phyloP scores from a whole-genome alignment of 2,329 filamentous ascomycete genomes.

The Westerdykella sp. region DNA sequence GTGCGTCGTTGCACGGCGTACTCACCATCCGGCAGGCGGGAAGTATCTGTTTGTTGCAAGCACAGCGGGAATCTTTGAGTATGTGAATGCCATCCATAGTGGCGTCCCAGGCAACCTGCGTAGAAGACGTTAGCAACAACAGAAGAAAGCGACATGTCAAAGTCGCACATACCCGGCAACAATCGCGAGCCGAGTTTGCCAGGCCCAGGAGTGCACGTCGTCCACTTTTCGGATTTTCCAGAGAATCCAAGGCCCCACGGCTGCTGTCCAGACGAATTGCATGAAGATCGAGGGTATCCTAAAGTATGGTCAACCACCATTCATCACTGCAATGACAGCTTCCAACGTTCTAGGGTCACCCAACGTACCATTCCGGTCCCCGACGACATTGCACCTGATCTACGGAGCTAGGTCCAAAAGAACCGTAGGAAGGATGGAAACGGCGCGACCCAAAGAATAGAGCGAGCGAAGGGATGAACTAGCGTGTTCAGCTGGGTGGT shows the following conservation, averaged over 20 bases:
- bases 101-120: constrained; percentile 33
- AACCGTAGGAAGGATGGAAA: constrained; percentile 54
- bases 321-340: constrained; percentile 1
- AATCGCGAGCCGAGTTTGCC: constrained; percentile 35
- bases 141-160: neutral
- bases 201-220: constrained; percentile 36
- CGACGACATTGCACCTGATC: constrained; percentile 40
- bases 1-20: neutral
- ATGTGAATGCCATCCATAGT: constrained; percentile 35
- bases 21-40: constrained; percentile 33
- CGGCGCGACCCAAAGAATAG: constrained; percentile 60
- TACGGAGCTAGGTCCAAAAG: constrained; percentile 45
- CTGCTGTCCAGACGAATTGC: constrained; percentile 33
- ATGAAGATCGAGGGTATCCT: constrained; percentile 35
- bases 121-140: constrained; percentile 13
- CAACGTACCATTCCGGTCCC: constrained; percentile 59
- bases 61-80: constrained; percentile 20
- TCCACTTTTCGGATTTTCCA: constrained; percentile 35
- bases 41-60: constrained; percentile 26
- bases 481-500: constrained; percentile 11
- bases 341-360: neutral
- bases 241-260: constrained; percentile 34
- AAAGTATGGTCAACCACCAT: constrained; percentile 1
- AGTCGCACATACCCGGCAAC: constrained; percentile 27
- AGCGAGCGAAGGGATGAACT: constrained; percentile 54